These are phyloP conservation scores for Termitomyces titanicus DNA, from an alignment of 768 basidiomycete species.

Conservation along the genomic window DNA sequence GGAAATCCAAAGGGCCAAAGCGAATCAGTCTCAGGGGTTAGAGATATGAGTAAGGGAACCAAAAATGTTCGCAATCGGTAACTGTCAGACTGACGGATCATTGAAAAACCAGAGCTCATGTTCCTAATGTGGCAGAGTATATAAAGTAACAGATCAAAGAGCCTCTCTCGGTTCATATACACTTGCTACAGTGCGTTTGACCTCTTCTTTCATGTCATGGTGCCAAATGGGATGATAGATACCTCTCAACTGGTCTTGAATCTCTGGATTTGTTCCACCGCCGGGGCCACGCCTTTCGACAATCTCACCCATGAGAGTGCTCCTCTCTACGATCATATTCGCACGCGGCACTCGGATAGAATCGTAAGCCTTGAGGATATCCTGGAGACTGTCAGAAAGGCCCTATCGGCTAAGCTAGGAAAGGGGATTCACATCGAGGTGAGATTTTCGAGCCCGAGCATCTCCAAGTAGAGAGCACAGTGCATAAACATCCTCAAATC, in stretches of 20 bases:
- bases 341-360: slow-evolving; percentile 41
- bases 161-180: slow-evolving; percentile 3
- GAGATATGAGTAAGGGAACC: no score
- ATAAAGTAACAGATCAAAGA: neutral
- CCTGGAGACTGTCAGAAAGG: slow-evolving; percentile 22
- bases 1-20: no score
- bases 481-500: slow-evolving; percentile 51
- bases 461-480: slow-evolving; percentile 44
- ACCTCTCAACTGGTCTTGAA: slow-evolving; percentile 30
- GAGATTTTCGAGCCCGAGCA: slow-evolving; percentile 33
- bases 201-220: slow-evolving; percentile 40
- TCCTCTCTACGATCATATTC: slow-evolving; percentile 43
- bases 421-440: slow-evolving; percentile 34
- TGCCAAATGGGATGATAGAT: slow-evolving; percentile 49
- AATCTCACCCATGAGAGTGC: slow-evolving; percentile 36
- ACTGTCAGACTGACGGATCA: no score
- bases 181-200: slow-evolving; percentile 27
- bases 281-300: slow-evolving; percentile 38
- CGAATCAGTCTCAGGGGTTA: no score
- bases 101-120: slow-evolving; percentile 24
- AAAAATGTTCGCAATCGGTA: no score
- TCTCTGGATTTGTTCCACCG: slow-evolving; percentile 25
- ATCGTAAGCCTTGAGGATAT: slow-evolving; percentile 43
- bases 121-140: neutral
- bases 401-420: neutral